Evolutionary conservation across 257 asterid genomes (phyloP).

Genomic region (Anisodus acutangulus): DNA sequence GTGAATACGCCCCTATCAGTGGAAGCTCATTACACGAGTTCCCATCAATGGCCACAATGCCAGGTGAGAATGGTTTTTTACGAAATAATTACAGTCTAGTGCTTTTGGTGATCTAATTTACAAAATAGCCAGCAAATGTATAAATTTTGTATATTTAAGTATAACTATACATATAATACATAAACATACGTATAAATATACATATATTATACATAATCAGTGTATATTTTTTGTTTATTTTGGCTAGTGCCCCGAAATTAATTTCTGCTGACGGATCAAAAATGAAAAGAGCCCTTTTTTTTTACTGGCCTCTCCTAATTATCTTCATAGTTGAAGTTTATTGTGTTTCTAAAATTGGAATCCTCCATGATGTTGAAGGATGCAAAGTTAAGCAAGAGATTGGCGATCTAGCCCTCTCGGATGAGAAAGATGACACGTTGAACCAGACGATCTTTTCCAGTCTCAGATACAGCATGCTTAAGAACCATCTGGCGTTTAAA

Average conservation of each 20-base stretch:
- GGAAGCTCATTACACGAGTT: conserved; percentile 52
- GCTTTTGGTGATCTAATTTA: no score
- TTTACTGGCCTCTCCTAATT: neutral
- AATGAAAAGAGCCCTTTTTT: no score
- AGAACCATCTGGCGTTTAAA: conserved; percentile 39
- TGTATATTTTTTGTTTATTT: no score
- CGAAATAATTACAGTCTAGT: neutral
- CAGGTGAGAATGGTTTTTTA: conserved; percentile 47
- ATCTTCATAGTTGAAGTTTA: neutral
- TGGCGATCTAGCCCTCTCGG: conserved; percentile 31
- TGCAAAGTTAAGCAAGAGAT: conserved; percentile 44
- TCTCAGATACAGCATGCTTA: conserved; percentile 39
- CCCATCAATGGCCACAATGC: conserved; percentile 35
- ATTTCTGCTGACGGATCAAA: no score
- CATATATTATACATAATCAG: no score
- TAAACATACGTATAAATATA: no score
- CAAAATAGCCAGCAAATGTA: no score
- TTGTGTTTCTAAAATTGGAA: neutral
- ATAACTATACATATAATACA: no score
- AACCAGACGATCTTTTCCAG: conserved; percentile 45
- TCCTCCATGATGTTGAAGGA: conserved; percentile 38
- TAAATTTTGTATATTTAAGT: no score
- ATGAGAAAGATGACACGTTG: conserved; percentile 37
- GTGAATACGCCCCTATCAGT: conserved; percentile 43
- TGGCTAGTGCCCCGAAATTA: no score